phyloP scores from a whole-genome alignment of 2,329 filamentous ascomycete genomes.

The Alternaria dauci region DNA sequence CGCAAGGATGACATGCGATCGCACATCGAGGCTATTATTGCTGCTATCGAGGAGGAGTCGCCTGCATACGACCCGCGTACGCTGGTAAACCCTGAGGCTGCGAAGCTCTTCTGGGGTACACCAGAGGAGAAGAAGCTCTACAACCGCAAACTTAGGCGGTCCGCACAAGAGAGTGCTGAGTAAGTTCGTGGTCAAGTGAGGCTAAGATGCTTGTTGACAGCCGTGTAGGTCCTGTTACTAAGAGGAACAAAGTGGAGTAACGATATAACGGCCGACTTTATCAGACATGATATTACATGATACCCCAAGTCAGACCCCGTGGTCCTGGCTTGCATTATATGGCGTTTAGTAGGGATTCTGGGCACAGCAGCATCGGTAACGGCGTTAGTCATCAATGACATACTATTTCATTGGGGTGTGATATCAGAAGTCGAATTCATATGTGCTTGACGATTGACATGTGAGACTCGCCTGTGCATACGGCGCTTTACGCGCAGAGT shows the following conservation, averaged over 20 bases:
- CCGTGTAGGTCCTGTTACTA: slow-evolving; percentile 35
- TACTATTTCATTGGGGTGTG: background rate
- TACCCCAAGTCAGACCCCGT: slow-evolving; percentile 33
- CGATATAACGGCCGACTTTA: slow-evolving; percentile 30
- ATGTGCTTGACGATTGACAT: background rate
- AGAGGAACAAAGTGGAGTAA: slow-evolving; percentile 4
- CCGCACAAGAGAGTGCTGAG: slow-evolving; percentile 68
- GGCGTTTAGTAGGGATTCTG: slow-evolving; percentile 28
- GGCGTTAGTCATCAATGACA: slow-evolving; percentile 9
- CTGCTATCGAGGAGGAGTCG: slow-evolving; percentile 83
- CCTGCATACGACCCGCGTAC: slow-evolving; percentile 91
- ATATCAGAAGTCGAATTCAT: background rate
- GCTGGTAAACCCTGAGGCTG: slow-evolving; percentile 84
- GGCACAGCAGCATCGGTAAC: slow-evolving; percentile 21
- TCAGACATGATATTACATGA: slow-evolving; percentile 40
- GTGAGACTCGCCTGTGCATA: background rate
- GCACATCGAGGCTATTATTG: slow-evolving; percentile 85
- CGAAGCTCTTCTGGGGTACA: slow-evolving; percentile 85
- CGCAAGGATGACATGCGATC: slow-evolving; percentile 78
- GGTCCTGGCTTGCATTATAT: slow-evolving; percentile 34
- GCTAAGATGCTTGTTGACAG: background rate
- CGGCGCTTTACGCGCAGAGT: background rate
- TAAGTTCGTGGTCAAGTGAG: slow-evolving; percentile 31
- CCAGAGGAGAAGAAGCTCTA: slow-evolving; percentile 83
- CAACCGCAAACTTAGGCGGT: slow-evolving; percentile 79